Evolutionary conservation across 345 rosid species (phyloP).

Genomic region (Citrus hindsii): DNA sequence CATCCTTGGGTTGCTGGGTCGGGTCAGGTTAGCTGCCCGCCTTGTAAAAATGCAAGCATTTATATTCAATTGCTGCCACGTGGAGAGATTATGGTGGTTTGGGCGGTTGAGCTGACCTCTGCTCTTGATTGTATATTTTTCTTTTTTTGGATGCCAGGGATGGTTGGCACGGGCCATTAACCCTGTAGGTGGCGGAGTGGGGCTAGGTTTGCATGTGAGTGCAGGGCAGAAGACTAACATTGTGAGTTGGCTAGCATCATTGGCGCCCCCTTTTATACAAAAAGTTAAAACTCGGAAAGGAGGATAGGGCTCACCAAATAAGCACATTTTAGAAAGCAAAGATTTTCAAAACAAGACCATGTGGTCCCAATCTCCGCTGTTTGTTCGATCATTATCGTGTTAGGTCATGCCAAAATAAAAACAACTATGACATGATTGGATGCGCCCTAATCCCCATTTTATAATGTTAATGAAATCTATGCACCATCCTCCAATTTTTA

Average conservation of each 20-base stretch:
- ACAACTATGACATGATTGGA: neutral
- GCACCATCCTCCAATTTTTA: too few relatives aligned
- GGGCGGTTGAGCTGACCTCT: neutral
- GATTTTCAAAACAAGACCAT: neutral
- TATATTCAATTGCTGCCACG: neutral
- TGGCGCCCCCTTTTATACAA: neutral
- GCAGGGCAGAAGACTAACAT: neutral
- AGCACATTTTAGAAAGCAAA: neutral
- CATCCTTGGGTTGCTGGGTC: neutral
- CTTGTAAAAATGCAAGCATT: neutral
- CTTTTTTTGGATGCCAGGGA: neutral
- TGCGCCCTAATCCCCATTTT: neutral
- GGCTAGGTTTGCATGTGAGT: conserved; percentile 34
- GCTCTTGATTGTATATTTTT: too few relatives aligned
- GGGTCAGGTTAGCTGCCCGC: neutral
- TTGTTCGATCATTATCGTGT: neutral
- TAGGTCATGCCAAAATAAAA: neutral
- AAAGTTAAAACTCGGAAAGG: neutral
- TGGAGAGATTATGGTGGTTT: neutral
- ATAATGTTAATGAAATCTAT: neutral
- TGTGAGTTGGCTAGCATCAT: conserved; percentile 39
- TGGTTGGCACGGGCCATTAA: neutral
- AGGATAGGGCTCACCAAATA: neutral
- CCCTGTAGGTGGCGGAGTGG: neutral
- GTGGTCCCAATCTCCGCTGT: neutral